phyloP scores from a whole-genome alignment of 148 eudicot species.

The Cornus kousa region DNA sequence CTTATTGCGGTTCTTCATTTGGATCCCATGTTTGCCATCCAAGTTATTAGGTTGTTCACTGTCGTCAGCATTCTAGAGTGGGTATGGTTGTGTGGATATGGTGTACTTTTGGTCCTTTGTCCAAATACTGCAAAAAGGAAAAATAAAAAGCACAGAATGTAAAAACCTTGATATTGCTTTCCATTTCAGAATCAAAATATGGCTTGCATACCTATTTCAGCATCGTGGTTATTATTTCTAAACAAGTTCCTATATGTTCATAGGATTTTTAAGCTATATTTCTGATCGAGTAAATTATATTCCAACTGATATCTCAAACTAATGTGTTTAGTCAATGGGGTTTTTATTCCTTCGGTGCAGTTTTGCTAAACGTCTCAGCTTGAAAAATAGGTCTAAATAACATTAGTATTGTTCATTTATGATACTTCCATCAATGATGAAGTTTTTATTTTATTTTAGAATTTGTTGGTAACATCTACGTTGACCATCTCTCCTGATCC shows the following conservation, averaged over 20 bases:
- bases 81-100: neutral
- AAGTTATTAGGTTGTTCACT: neutral
- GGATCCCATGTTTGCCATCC: neutral
- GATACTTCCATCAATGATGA: too few species aligned
- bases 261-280: neutral
- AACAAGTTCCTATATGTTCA: neutral
- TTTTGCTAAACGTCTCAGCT: too few species aligned
- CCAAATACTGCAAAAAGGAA: neutral
- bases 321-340: too few species aligned
- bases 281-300: neutral
- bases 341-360: too few species aligned
- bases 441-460: conserved; percentile 26
- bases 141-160: neutral
- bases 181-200: neutral
- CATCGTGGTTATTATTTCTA: too few species aligned
- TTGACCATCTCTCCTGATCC: conserved; percentile 55
- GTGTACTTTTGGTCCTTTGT: neutral
- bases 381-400: too few species aligned
- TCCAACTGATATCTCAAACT: too few species aligned
- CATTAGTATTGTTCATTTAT: too few species aligned
- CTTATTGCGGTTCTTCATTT: neutral
- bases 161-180: neutral
- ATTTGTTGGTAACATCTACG: conserved; percentile 75
- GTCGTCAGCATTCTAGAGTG: neutral
- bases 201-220: neutral